Evolutionary conservation across 176 grass and related monocot genomes (phyloP).

Genomic region (Avena sativa): DNA sequence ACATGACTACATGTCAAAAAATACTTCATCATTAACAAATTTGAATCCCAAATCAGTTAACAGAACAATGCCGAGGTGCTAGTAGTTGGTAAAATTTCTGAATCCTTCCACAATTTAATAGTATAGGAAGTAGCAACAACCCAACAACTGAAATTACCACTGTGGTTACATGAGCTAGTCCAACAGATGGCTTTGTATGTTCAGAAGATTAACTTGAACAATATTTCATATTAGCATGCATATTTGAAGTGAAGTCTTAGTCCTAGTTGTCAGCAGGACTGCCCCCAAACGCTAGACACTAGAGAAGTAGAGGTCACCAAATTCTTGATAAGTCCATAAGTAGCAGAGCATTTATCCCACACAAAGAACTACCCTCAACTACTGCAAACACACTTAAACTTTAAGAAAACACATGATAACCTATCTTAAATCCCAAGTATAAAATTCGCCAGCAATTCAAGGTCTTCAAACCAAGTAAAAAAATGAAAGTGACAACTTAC

Average conservation of each 20-base stretch:
- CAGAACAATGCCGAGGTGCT: constrained; percentile 1
- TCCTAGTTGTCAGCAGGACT: neutral
- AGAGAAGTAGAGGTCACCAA: neutral
- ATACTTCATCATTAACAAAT: neutral
- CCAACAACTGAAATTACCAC: neutral
- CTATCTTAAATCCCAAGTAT: neutral
- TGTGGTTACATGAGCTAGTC: neutral
- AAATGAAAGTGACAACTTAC: constrained; percentile 23
- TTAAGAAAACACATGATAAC: constrained; percentile 19
- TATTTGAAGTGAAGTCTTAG: neutral
- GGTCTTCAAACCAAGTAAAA: constrained; percentile 31
- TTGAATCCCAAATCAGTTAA: neutral
- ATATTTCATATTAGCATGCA: constrained; percentile 27
- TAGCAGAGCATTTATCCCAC: neutral
- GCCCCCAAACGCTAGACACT: neutral
- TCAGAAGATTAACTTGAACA: neutral
- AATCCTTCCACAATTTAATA: neutral
- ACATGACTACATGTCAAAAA: neutral
- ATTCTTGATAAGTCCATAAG: neutral
- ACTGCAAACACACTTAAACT: neutral
- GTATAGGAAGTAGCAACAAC: neutral
- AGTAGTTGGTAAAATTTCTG: neutral
- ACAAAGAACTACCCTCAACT: neutral
- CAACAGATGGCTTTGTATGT: neutral
- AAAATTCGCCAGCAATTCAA: constrained; percentile 32